Evolutionary conservation across 257 asterid genomes (phyloP).

Genomic region (Verbena officinalis): DNA sequence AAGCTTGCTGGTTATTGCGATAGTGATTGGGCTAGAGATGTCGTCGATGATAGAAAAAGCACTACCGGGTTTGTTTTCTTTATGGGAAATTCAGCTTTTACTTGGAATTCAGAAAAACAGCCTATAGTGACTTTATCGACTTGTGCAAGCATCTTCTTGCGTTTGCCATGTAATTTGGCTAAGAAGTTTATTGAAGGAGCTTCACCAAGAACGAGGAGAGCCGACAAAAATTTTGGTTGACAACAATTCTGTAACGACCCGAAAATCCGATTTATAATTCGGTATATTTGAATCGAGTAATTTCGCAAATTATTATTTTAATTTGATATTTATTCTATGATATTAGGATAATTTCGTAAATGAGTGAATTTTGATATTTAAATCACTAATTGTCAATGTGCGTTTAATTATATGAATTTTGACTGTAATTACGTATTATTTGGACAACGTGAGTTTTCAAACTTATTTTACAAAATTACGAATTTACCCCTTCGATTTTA

Average conservation of each 20-base stretch:
- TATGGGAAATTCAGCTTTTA: background rate
- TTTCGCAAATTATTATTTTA: no score
- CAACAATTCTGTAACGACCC: background rate
- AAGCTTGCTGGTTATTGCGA: slow-evolving; percentile 8
- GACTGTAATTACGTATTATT: no score
- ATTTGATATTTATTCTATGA: no score
- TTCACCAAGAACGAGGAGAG: background rate
- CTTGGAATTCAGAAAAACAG: background rate
- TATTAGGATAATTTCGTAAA: no score
- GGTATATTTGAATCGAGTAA: no score
- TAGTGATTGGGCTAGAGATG: background rate
- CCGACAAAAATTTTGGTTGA: background rate
- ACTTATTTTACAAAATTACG: no score
- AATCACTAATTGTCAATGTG: no score
- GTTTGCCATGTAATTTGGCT: background rate
- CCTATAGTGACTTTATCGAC: background rate
- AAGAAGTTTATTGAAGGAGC: background rate
- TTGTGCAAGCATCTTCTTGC: background rate
- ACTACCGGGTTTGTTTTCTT: background rate
- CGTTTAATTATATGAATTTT: no score
- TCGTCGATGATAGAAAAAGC: background rate
- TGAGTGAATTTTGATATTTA: no score
- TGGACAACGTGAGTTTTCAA: no score
- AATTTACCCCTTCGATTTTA: no score
- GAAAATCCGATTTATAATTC: no score